Conservation (phyloP, 768 basidiomycete genomes). For the Sporobolomyces pararoseus region DNA sequence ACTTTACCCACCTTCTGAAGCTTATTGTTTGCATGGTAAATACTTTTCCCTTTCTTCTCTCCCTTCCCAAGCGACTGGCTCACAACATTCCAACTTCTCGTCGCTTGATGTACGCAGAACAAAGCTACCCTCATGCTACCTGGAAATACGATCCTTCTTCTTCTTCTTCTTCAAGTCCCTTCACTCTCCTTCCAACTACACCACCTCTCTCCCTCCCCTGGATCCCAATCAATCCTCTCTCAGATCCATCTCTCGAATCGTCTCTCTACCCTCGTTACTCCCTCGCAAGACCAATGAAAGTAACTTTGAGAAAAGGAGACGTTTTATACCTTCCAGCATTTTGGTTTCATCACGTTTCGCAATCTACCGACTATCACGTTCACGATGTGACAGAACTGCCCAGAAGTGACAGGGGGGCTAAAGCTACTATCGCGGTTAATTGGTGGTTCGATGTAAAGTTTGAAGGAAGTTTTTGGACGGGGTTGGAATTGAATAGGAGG, state of each 20-base stretch:
- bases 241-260: slow-evolving; percentile 44
- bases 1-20: slow-evolving; percentile 82
- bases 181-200: background rate
- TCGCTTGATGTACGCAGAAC: slow-evolving; percentile 55
- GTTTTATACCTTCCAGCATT: slow-evolving; percentile 83
- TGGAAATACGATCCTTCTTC: slow-evolving; percentile 52
- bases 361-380: slow-evolving; percentile 51
- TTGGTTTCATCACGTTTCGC: slow-evolving; percentile 90
- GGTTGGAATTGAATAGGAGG: slow-evolving; percentile 14
- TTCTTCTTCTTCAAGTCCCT: slow-evolving; percentile 10
- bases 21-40: slow-evolving; percentile 73
- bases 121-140: slow-evolving; percentile 63
- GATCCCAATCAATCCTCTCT: slow-evolving; percentile 71
- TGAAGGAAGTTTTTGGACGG: slow-evolving; percentile 20
- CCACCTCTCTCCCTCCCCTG: slow-evolving; percentile 59
- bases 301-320: slow-evolving; percentile 68
- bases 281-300: slow-evolving; percentile 62
- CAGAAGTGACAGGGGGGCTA: slow-evolving; percentile 16
- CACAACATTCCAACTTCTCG: background rate
- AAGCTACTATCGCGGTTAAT: slow-evolving; percentile 58
- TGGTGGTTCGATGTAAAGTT: slow-evolving; percentile 83
- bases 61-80: background rate
- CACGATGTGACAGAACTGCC: slow-evolving; percentile 51
- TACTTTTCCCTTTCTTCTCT: background rate
- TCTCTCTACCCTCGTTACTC: slow-evolving; percentile 40